Base-by-base conservation (phyloP, 1,139 yeast species). In the Taiozyma sp. region DNA sequence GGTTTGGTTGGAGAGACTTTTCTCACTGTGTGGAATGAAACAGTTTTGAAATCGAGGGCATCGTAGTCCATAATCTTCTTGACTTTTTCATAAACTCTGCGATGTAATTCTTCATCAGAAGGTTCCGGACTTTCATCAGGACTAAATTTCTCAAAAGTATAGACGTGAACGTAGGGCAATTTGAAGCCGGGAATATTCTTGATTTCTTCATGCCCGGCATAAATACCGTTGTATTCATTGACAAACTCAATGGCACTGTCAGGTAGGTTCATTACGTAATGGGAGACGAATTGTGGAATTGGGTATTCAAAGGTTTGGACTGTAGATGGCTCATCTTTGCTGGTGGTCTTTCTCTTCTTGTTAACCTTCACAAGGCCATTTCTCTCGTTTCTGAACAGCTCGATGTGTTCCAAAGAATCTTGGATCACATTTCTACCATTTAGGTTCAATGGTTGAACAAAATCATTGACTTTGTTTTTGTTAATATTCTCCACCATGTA, bases 1-100 rank as follows among this genome's bases (percentile, higher is more conserved):
- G 93, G 93, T 66, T 93, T 95, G 2, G 97, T 90, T 3, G 99
- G 99, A 0, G 99, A 93, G 14, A 95, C 99, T 65, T 84, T 84
- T 63, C 99, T 80, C 14, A 95, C 99, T 58, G 86, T 72, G 65
- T 92, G 98, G 68, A 91, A 87, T 1, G 70, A 64, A 44, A 87
- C 71, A 0, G 70, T 64, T 7, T 73, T 74, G 24, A 77, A 67
- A 8, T 73, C 69, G 2, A 82, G 71, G 19, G 83, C 70, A 1
- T 78, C 73, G 61, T 60, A 75, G 3, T 78, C 73, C 57, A 93
- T 70, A 29, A 81, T 70, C 1, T 73, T 65, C n/a, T 78, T 70
- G 24, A 93, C 79, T 52, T 84, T 80, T 12, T 66, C 63, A 56
- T 84, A 84, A 14, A 92, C 79, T 58, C 96, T 76, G 24, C 64